These are phyloP conservation scores for Microbotryum scabiosae DNA, from an alignment of 1,284 basidiomycete species.

Conservation along the genomic window DNA sequence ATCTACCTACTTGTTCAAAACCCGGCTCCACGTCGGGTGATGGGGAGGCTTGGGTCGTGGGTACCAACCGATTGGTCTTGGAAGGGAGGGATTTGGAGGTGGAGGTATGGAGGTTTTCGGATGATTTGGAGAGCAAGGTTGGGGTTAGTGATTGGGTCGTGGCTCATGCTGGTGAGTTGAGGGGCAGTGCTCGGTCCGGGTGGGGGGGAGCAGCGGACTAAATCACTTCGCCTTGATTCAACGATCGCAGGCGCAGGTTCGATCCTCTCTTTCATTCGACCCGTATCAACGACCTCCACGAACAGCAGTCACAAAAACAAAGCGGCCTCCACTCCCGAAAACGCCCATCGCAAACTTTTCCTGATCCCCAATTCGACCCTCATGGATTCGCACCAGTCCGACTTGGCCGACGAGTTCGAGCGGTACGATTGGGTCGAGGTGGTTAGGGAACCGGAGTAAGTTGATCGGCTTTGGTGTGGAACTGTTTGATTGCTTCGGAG, in stretches of 20 bases:
- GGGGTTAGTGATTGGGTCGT: conserved; percentile 66
- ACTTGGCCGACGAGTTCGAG: conserved; percentile 66
- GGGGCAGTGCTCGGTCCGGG: neutral
- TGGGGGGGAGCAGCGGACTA: too few relatives aligned
- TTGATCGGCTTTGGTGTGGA: neutral
- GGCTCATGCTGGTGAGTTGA: conserved; percentile 74
- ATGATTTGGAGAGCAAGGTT: conserved; percentile 59
- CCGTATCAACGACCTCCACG: conserved; percentile 33
- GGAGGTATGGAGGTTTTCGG: conserved; percentile 62
- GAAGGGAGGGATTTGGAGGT: conserved; percentile 47
- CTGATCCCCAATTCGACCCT: conserved; percentile 82
- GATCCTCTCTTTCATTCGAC: conserved; percentile 75
- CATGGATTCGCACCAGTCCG: conserved; percentile 87
- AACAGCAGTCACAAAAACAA: too few relatives aligned
- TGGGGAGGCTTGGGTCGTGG: neutral
- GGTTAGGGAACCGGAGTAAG: conserved; percentile 10
- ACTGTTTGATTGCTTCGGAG: too few relatives aligned
- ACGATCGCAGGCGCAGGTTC: conserved; percentile 73
- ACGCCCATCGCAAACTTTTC: conserved; percentile 50
- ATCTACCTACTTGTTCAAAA: conserved; percentile 41
- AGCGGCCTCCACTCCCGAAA: too few relatives aligned
- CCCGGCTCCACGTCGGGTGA: conserved; percentile 7
- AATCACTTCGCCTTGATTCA: too few relatives aligned
- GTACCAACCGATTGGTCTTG: too few relatives aligned
- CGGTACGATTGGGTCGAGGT: conserved; percentile 45